A percentile compares a stretch with the other conserved stretches of the same genome.
These are phyloP conservation scores for Colletotrichum shisoi DNA, from an alignment of 2,329 filamentous ascomycete genomes.

Conservation along the genomic window DNA sequence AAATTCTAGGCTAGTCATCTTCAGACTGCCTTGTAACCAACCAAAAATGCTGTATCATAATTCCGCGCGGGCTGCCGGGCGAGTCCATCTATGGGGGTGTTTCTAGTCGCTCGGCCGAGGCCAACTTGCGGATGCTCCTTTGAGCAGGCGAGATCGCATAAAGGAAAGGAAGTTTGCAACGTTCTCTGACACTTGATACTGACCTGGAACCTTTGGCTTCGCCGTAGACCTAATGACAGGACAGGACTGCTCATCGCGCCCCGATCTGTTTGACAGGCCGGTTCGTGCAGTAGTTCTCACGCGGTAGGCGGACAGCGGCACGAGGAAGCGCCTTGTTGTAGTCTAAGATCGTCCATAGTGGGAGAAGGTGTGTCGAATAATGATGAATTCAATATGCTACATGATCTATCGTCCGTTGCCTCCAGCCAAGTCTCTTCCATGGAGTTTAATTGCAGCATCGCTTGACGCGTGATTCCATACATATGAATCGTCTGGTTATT, in stretches of 20 bases:
- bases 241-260: too few relatives aligned
- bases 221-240: not conserved
- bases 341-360: too few relatives aligned
- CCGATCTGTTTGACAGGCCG: too few relatives aligned
- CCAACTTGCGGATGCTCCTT: constrained; percentile 4
- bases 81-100: constrained; percentile 18
- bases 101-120: constrained; percentile 2
- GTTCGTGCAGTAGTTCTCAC: too few relatives aligned
- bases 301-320: too few relatives aligned
- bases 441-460: not conserved
- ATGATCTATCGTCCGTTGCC: not conserved
- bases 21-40: constrained; percentile 36
- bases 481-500: too few relatives aligned
- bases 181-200: not conserved
- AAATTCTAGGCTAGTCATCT: constrained; percentile 16
- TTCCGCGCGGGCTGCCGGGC: constrained; percentile 15
- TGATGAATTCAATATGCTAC: constrained; percentile 14
- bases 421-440: too few relatives aligned
- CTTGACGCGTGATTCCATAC: not conserved
- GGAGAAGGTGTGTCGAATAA: too few relatives aligned
- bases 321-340: too few relatives aligned
- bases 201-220: too few relatives aligned
- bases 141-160: constrained; percentile 8
- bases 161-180: not conserved
- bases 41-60: constrained; percentile 33